Evolutionary conservation across 306 rosid genomes (phyloP).

Genomic region (Cercis canadensis): DNA sequence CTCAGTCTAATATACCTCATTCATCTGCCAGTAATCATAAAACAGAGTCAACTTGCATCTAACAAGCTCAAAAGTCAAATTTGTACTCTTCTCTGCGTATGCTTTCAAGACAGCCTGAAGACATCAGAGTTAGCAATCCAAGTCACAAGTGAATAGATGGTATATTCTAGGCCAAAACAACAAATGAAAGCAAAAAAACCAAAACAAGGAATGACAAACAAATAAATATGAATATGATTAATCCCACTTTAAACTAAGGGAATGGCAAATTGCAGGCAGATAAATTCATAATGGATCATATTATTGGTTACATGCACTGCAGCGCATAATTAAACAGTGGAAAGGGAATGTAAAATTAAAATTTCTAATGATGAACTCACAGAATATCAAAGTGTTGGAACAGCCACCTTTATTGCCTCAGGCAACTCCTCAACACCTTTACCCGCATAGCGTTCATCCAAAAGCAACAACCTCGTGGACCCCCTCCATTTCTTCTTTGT

Average conservation of each 20-base stretch:
- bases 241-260: conserved; percentile 27
- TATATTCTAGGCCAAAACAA: conserved; percentile 17
- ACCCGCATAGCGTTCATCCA: conserved; percentile 66
- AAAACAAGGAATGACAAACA: neutral
- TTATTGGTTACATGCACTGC: neutral
- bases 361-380: conserved; percentile 46
- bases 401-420: conserved; percentile 85
- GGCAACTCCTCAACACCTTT: conserved; percentile 63
- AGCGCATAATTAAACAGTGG: neutral
- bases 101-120: conserved; percentile 70
- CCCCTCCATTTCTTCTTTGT: conserved; percentile 77
- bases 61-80: conserved; percentile 72
- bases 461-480: conserved; percentile 76
- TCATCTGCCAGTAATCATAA: conserved; percentile 91
- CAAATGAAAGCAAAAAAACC: conserved; percentile 9
- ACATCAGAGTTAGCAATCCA: conserved; percentile 19
- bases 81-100: conserved; percentile 43
- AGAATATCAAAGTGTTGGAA: conserved; percentile 43
- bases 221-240: conserved; percentile 10
- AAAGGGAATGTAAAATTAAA: conserved; percentile 7
- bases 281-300: neutral
- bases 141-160: conserved; percentile 25
- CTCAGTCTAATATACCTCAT: conserved; percentile 71
- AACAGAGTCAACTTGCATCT: conserved; percentile 86
- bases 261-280: conserved; percentile 3